Evolutionary conservation across 1,139 yeast genomes (phyloP).

Genomic region (Suhomyces kunorum): DNA sequence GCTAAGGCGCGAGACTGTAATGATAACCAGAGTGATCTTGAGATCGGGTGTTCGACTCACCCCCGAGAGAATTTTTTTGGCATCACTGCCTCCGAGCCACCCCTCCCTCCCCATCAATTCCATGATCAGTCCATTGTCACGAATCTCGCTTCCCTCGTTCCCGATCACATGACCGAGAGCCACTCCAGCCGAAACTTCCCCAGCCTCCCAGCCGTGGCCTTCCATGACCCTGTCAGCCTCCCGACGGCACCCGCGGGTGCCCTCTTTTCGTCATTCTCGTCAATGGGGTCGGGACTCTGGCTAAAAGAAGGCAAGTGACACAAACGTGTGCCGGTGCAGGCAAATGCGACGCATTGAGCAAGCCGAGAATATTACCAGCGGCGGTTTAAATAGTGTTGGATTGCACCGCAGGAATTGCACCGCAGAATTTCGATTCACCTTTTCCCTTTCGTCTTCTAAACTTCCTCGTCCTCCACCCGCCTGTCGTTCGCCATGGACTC

Average conservation of each 20-base stretch:
- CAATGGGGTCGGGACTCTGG: too few species aligned
- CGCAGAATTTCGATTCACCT: neutral
- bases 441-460: neutral
- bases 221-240: conserved; percentile 1
- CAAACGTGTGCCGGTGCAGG: conserved; percentile 3
- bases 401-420: neutral
- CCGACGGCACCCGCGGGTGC: conserved; percentile 6
- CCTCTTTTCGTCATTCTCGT: conserved; percentile 4
- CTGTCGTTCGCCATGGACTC: conserved; percentile 36
- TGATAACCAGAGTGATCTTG: conserved; percentile 59
- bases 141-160: too few species aligned
- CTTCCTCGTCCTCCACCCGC: neutral
- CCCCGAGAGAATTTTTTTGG: conserved; percentile 59
- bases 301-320: conserved; percentile 2
- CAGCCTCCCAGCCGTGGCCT: conserved; percentile 3
- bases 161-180: too few species aligned
- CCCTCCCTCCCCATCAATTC: too few species aligned
- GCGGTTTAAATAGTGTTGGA: conserved; percentile 4
- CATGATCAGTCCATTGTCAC: too few species aligned
- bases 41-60: conserved; percentile 87
- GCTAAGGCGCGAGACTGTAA: conserved; percentile 84
- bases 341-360: conserved; percentile 1
- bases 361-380: conserved; percentile 1
- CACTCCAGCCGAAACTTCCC: conserved; percentile 1
- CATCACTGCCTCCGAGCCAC: neutral